Evolutionary conservation across 1,284 basidiomycete species (phyloP), one percentile per base, ranked within the genome.

Genomic region (Pseudozyma sp.): DNA sequence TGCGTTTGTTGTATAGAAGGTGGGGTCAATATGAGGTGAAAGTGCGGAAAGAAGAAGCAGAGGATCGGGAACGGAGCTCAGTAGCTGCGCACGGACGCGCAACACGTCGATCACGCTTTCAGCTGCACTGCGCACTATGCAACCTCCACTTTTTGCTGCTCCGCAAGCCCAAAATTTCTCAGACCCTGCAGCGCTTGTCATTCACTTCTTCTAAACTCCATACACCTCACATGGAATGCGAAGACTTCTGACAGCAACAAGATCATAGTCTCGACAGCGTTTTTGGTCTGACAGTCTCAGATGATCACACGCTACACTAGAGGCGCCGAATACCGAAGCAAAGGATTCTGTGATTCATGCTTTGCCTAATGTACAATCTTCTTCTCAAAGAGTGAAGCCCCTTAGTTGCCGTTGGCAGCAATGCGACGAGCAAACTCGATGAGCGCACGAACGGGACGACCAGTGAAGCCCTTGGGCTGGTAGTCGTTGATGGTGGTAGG

Each of bases 381-480:
- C 3, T 6, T 35, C 9, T 25, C 19, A 11, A 35, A 39, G 3
- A 12, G 7, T 34, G 25, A 18, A 7, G 11, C 49, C 44, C 16
- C 16, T 42, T 59, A 44, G 58, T 47, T 52, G 31, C 59, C 39
- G 34, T 66, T 58, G 38, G 62, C 63, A 44, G 72, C 67, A 35
- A 68, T 59, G 19, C 73, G 73, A 52, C 85, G 83, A 34, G 85
- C 87, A 70, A 83, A 83, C 53, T 83, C 81, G 54, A 80, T 67
- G 18, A 87, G 89, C 62, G 83, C 90, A 89, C 91, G 87, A 71
- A 92, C 91, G 50, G 92, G 91, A 36, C 92, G 89, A 6, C 93
- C 93, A 12, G 92, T 92, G 90, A 94, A 91, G 4, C 91, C 92
- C 69, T 88, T 90, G 82, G 90, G 90, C 84, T 91, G 88, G 85